A percentile compares a stretch with the other conserved stretches of the same genome.
These are phyloP conservation scores for Lichtheimia corymbifera DNA, from an alignment of 371 early-diverging fungal species.

Conservation along the genomic window DNA sequence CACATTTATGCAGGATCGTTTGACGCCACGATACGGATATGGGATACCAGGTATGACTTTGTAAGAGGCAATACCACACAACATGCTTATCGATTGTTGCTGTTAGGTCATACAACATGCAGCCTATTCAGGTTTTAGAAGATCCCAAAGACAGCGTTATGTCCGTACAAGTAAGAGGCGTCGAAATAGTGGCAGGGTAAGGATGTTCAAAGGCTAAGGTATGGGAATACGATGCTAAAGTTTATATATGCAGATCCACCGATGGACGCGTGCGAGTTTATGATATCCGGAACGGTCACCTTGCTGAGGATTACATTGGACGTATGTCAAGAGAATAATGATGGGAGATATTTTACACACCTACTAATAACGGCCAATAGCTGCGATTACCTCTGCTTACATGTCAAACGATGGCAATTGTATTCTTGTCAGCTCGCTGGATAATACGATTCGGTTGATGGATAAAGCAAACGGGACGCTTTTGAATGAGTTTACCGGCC, in stretches of 20 bases:
- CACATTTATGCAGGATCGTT: conserved; percentile 68
- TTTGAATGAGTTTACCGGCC: conserved; percentile 81
- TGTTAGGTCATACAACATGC: conserved; percentile 59
- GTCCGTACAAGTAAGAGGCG: conserved; percentile 67
- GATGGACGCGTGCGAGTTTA: conserved; percentile 85
- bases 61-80: too few relatives aligned
- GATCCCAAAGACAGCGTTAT: conserved; percentile 90
- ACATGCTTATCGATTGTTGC: background rate
- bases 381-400: conserved; percentile 78
- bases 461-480: conserved; percentile 79
- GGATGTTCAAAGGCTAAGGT: background rate
- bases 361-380: conserved; percentile 30
- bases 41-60: conserved; percentile 76
- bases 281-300: conserved; percentile 79
- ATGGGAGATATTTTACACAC: conserved; percentile 13
- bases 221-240: background rate
- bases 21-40: conserved; percentile 87
- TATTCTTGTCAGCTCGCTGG: conserved; percentile 74
- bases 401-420: conserved; percentile 79
- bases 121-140: conserved; percentile 84
- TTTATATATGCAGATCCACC: conserved; percentile 56
- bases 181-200: conserved; percentile 79
- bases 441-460: conserved; percentile 77
- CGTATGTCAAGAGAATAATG: conserved; percentile 49
- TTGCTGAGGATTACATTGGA: conserved; percentile 73